Evolutionary conservation across 306 rosid genomes (phyloP), one percentile per base, ranked within the genome.

Genomic region (Lagenaria siceraria): DNA sequence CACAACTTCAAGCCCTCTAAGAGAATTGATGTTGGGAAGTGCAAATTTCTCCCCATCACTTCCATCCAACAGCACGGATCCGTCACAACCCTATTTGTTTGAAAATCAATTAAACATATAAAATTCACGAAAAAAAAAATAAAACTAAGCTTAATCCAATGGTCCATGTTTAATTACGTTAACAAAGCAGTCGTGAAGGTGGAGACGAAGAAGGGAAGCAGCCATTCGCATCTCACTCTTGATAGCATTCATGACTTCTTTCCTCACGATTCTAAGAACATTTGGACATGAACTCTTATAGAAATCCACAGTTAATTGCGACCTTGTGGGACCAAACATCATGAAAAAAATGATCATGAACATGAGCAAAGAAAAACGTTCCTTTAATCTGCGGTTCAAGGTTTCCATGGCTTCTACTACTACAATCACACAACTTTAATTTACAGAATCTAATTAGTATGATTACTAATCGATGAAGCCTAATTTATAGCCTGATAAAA

Each of bases 111-210:
- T 6, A 18, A n/a, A 10, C 10, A 55, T 2, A 21, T 2, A 53
- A 7, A 40, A 36, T 1, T n/a, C 6, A 53, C 58, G n/a, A 60
- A 60, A 60, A 2, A 68, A 40, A 7, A 40, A 0, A 33, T 33
- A 5, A 4, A 33, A 33, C 36, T 33, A 33, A 33, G 5, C 36
- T 33, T 33, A 33, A 33, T n/a, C n/a, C n/a, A n/a, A n/a, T n/a
- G n/a, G n/a, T n/a, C n/a, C n/a, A n/a, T n/a, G 4, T 5, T 9
- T 10, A 80, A 91, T 87, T 68, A 94, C 98, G 9, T 89, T 90
- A 7, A 94, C 97, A 82, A 92, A 94, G 88, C 98, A 94, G 79
- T 94, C 97, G 73, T 94, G 98, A 79, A 94, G 92, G 79, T 94
- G 98, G 72, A 94, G 93, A 13, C 98, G 97, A 81, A 90, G 79